Conservation (phyloP, 1,139 yeast genomes). For the Pichia sp. region DNA sequence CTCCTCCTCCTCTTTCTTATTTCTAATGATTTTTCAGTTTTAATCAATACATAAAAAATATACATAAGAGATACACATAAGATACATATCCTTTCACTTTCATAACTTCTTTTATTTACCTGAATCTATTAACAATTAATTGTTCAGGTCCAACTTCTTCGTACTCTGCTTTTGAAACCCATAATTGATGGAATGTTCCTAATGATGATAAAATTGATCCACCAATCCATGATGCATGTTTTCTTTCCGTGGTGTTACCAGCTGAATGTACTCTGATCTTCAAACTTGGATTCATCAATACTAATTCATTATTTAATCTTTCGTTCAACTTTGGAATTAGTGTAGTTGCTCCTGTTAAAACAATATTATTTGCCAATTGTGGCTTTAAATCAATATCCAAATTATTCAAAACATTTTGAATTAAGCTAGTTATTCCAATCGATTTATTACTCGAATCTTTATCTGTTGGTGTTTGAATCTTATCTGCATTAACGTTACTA, state of each 20-base stretch:
- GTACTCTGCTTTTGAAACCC: constrained; percentile 90
- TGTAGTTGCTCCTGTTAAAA: constrained; percentile 85
- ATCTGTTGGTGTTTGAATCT: constrained; percentile 6
- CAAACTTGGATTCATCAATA: constrained; percentile 76
- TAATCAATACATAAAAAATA: background rate
- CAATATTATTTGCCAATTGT: constrained; percentile 84
- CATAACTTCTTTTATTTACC: constrained; percentile 35
- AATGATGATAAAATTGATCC: constrained; percentile 87
- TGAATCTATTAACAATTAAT: constrained; percentile 65
- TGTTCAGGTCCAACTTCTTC: constrained; percentile 88
- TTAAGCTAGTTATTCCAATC: constrained; percentile 49
- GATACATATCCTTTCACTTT: background rate
- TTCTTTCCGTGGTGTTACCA: constrained; percentile 78
- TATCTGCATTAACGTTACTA: constrained; percentile 18
- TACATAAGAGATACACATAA: background rate
- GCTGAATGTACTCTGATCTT: constrained; percentile 84
- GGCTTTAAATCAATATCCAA: constrained; percentile 89
- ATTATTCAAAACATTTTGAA: constrained; percentile 60
- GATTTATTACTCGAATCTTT: constrained; percentile 5
- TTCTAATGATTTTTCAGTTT: background rate
- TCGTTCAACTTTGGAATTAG: constrained; percentile 85
- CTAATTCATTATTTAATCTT: constrained; percentile 67
- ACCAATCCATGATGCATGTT: constrained; percentile 90
- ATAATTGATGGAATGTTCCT: constrained; percentile 94
- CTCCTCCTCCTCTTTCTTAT: too few relatives aligned